Percentiles rank a stretch among this genome's conserved stretches.
phyloP scores from a whole-genome alignment of 148 eudicot genomes.

The Cornus controversa region DNA sequence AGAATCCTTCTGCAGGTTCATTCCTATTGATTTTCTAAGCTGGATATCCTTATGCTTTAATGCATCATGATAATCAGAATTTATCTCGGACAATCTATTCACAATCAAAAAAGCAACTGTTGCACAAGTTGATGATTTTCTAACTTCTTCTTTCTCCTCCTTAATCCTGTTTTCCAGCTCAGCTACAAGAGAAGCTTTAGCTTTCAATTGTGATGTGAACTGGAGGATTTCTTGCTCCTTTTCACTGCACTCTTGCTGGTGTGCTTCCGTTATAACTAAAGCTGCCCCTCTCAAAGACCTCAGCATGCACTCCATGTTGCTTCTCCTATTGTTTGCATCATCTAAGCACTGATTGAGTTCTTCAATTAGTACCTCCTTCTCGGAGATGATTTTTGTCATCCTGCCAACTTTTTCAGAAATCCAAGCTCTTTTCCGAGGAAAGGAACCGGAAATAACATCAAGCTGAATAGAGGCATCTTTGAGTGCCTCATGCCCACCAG shows the following conservation, averaged over 20 bases:
- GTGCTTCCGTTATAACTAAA: conserved; percentile 69
- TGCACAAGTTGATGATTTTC: conserved; percentile 48
- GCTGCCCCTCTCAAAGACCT: conserved; percentile 89
- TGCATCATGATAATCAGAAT: conserved; percentile 32
- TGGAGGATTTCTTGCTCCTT: conserved; percentile 56
- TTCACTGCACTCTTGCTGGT: conserved; percentile 62
- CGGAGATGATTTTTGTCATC: conserved; percentile 52
- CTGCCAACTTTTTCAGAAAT: conserved; percentile 61
- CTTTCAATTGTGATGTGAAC: conserved; percentile 46
- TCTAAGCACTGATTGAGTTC: conserved; percentile 62
- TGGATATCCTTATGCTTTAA: conserved; percentile 34
- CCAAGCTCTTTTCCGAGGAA: conserved; percentile 33
- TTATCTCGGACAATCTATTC: conserved; percentile 58
- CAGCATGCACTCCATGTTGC: conserved; percentile 73
- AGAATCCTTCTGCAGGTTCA: conserved; percentile 33
- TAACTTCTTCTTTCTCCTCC: conserved; percentile 38
- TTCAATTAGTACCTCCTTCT: conserved; percentile 59
- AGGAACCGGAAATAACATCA: conserved; percentile 39
- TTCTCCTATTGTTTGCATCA: conserved; percentile 57
- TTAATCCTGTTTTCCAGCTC: conserved; percentile 42
- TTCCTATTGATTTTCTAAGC: conserved; percentile 32
- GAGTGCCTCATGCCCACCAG: conserved; percentile 68
- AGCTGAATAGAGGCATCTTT: conserved; percentile 58
- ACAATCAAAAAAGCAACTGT: conserved; percentile 69
- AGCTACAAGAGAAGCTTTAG: conserved; percentile 24